A percentile compares a stretch with the other conserved stretches of the same genome.
Evolutionary conservation across 2,329 filamentous ascomycete genomes (phyloP).

Genomic region (Penicillium concentricum): DNA sequence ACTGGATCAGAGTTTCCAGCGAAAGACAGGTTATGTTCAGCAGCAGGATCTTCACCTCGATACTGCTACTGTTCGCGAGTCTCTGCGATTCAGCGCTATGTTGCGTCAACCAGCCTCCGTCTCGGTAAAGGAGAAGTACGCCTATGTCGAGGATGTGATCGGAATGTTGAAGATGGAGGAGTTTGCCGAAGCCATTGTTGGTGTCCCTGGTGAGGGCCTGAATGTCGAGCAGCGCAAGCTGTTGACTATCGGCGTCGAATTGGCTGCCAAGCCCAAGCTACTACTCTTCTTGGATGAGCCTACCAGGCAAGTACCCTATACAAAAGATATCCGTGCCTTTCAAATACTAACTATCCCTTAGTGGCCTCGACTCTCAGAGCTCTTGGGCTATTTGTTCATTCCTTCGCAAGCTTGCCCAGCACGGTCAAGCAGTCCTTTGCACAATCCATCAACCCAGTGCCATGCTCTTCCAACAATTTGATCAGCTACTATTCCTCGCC

Average conservation of each 20-base stretch:
- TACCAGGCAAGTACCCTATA: slow-evolving; percentile 52
- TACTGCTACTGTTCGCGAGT: slow-evolving; percentile 83
- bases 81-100: slow-evolving; percentile 78
- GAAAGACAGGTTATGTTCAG: slow-evolving; percentile 58
- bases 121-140: slow-evolving; percentile 70
- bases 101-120: slow-evolving; percentile 78
- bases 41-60: slow-evolving; percentile 85
- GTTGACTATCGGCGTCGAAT: slow-evolving; percentile 87
- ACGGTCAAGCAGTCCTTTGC: slow-evolving; percentile 83
- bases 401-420: slow-evolving; percentile 80
- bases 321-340: too few relatives aligned
- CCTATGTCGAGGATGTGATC: slow-evolving; percentile 85
- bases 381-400: slow-evolving; percentile 85
- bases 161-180: slow-evolving; percentile 83
- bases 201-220: slow-evolving; percentile 75
- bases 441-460: slow-evolving; percentile 93
- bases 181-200: slow-evolving; percentile 84
- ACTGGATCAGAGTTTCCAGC: slow-evolving; percentile 54
- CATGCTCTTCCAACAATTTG: slow-evolving; percentile 83
- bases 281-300: slow-evolving; percentile 90
- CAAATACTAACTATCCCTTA: slow-evolving; percentile 5
- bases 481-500: slow-evolving; percentile 61
- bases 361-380: slow-evolving; percentile 84
- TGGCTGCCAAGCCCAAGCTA: slow-evolving; percentile 83
- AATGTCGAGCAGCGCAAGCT: slow-evolving; percentile 65